A percentile compares a stretch with the other conserved stretches of the same genome.
These are phyloP conservation scores for Borealophlyctis nickersoniae DNA, from an alignment of 192 early-diverging fungal genomes.

Conservation along the genomic window DNA sequence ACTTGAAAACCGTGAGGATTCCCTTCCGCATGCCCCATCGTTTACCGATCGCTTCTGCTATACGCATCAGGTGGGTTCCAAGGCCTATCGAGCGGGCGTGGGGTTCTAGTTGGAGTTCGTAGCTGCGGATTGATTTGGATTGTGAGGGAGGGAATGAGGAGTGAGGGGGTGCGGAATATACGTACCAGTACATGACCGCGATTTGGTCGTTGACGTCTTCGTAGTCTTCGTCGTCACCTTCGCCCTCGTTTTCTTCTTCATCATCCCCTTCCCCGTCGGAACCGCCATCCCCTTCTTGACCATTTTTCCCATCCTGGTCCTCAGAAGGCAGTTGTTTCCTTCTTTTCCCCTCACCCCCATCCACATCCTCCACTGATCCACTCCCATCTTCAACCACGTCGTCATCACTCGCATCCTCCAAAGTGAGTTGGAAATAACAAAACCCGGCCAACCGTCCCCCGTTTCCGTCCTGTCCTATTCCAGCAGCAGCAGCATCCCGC, in stretches of 20 bases:
- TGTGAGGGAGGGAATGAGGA: too few relatives aligned
- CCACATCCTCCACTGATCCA: background rate
- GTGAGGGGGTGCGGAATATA: background rate
- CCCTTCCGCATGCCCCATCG: conserved; percentile 55
- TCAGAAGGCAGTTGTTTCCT: too few relatives aligned
- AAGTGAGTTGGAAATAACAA: conserved; percentile 59
- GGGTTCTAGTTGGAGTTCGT: conserved; percentile 59
- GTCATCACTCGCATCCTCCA: conserved; percentile 62
- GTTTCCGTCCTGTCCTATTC: conserved; percentile 3
- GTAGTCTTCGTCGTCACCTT: background rate
- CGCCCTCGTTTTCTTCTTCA: background rate
- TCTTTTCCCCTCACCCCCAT: background rate
- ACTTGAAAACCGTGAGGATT: conserved; percentile 71
- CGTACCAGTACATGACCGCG: conserved; percentile 64
- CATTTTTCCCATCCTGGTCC: too few relatives aligned
- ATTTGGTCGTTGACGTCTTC: conserved; percentile 14
- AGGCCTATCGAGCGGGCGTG: conserved; percentile 47
- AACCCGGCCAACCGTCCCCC: conserved; percentile 45
- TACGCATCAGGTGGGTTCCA: conserved; percentile 53
- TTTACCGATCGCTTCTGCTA: conserved; percentile 51
- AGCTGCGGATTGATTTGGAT: conserved; percentile 36
- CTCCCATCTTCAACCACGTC: conserved; percentile 27
- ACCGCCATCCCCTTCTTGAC: conserved; percentile 9
- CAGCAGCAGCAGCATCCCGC: background rate
- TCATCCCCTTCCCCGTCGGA: conserved; percentile 1